Percentiles rank a stretch among this genome's conserved stretches.
phyloP scores from a whole-genome alignment of 202 grass and related monocot species.

The Setaria italica region DNA sequence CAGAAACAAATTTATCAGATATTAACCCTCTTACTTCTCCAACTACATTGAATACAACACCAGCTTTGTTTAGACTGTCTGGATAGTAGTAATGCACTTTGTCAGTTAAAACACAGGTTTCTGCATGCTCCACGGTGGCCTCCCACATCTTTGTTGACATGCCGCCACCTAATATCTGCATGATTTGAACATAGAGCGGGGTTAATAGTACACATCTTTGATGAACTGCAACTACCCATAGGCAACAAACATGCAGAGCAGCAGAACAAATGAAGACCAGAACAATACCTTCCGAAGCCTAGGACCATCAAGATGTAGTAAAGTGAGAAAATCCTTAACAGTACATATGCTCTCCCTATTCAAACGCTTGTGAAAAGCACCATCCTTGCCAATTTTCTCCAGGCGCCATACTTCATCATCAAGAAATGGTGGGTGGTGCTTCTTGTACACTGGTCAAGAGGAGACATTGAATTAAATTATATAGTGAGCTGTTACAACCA shows the following conservation, averaged over 20 bases:
- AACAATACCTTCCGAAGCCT: conserved; percentile 73
- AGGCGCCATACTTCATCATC: no score
- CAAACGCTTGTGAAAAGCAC: conserved; percentile 37
- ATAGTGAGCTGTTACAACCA: no score
- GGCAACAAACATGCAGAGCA: neutral
- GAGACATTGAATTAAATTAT: no score
- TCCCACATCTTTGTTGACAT: conserved; percentile 95
- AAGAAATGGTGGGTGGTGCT: no score
- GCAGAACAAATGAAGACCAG: neutral
- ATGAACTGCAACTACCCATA: neutral
- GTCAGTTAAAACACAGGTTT: conserved; percentile 55
- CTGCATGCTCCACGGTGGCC: conserved; percentile 22
- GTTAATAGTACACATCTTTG: conserved; percentile 30
- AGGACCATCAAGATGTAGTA: conserved; percentile 66
- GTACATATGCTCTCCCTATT: conserved; percentile 68
- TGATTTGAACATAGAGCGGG: conserved; percentile 37
- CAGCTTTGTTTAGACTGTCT: no score
- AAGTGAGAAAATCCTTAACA: conserved; percentile 86
- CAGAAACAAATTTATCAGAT: no score
- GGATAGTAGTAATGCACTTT: no score
- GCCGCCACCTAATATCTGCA: conserved; percentile 91
- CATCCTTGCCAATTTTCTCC: no score
- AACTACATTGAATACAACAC: no score
- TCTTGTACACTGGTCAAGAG: no score
- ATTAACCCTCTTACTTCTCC: no score